These are phyloP conservation scores for Trichoderma aggressivum DNA, from an alignment of 2,329 filamentous ascomycete species.

Conservation along the genomic window DNA sequence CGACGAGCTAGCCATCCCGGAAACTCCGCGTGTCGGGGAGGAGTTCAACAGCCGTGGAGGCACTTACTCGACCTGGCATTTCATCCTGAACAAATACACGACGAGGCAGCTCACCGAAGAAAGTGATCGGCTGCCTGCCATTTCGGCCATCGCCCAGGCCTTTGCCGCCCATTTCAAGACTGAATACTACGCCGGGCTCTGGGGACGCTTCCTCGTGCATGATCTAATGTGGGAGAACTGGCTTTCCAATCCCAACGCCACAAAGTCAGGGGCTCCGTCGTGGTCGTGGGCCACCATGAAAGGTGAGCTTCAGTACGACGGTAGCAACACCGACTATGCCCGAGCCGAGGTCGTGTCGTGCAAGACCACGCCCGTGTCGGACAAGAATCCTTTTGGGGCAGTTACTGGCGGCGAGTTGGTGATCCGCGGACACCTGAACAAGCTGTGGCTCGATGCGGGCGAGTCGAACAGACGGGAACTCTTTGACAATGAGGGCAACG, in stretches of 20 bases:
- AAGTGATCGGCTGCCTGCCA: background rate
- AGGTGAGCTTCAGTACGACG: background rate
- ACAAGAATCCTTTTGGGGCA: background rate
- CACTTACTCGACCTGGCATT: background rate
- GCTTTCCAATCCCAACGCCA: background rate
- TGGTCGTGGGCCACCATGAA: slow-evolving; percentile 6
- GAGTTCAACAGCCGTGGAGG: background rate
- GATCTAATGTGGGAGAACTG: slow-evolving; percentile 1
- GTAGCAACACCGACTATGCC: background rate
- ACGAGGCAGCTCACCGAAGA: background rate
- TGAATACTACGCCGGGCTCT: background rate
- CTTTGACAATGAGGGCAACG: background rate
- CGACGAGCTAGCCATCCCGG: background rate
- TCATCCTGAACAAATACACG: background rate
- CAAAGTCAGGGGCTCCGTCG: background rate
- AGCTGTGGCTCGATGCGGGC: background rate
- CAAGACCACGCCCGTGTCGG: background rate
- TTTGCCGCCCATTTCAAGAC: background rate
- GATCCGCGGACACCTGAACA: background rate
- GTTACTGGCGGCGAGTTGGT: background rate
- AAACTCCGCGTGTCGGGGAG: background rate
- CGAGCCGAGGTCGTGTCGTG: background rate
- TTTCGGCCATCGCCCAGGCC: background rate
- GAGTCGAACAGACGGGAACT: background rate
- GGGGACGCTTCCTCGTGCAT: background rate